These are phyloP conservation scores for Pyronema omphalodes DNA, from an alignment of 495 filamentous ascomycete species.

Conservation along the genomic window DNA sequence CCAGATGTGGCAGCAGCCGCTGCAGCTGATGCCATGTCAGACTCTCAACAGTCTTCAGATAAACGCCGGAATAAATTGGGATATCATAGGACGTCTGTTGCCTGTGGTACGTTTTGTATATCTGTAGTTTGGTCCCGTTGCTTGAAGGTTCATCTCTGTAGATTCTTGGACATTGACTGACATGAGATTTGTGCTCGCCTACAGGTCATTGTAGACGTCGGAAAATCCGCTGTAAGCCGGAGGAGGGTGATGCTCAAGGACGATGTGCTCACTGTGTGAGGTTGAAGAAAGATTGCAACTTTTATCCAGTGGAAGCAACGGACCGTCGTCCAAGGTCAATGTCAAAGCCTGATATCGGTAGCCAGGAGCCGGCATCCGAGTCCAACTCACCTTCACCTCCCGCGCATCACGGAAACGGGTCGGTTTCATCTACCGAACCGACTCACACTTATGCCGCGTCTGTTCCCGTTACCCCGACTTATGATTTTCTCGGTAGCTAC, in stretches of 20 bases:
- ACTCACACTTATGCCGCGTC: constrained; percentile 16
- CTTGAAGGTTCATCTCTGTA: constrained; percentile 6
- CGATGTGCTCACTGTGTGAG: constrained; percentile 93
- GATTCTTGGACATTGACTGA: constrained; percentile 8
- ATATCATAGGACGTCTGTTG: constrained; percentile 92
- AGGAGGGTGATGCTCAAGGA: constrained; percentile 56
- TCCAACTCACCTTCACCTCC: constrained; percentile 21
- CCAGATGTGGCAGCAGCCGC: constrained; percentile 17
- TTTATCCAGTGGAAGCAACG: constrained; percentile 59
- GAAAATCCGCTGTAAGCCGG: constrained; percentile 83
- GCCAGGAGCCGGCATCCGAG: constrained; percentile 20
- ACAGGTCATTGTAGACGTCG: constrained; percentile 82
- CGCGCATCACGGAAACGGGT: too few relatives aligned
- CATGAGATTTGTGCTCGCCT: constrained; percentile 16
- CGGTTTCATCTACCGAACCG: constrained; percentile 4
- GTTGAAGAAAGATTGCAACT: constrained; percentile 88
- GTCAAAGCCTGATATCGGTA: constrained; percentile 20
- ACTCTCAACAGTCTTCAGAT: constrained; percentile 35
- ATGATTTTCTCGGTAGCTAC: constrained; percentile 6
- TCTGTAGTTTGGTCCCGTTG: constrained; percentile 6
- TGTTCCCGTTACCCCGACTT: constrained; percentile 20
- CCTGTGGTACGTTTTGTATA: constrained; percentile 61
- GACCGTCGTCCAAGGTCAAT: constrained; percentile 23
- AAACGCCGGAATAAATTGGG: constrained; percentile 93
- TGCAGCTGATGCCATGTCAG: neutral